phyloP scores from a whole-genome alignment of 2,329 filamentous ascomycete species.

The Cladosporium sp. region DNA sequence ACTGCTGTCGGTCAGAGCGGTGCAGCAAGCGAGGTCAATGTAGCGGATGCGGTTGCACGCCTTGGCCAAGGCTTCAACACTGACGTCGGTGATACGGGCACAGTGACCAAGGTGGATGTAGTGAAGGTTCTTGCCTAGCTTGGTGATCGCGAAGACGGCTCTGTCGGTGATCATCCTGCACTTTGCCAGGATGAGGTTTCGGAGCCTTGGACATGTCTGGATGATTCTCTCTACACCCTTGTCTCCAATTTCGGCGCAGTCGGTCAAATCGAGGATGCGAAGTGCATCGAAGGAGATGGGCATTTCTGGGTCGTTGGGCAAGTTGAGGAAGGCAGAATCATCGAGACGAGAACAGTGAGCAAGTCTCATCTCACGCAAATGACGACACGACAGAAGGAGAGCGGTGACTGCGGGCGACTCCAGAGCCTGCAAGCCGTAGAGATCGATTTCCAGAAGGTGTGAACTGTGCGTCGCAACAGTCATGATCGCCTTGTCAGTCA shows the following conservation, averaged over 20 bases:
- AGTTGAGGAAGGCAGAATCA: conserved; percentile 81
- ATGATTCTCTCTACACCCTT: conserved; percentile 87
- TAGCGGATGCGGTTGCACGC: conserved; percentile 92
- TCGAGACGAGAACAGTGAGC: conserved; percentile 83
- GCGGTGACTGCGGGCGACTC: conserved; percentile 82
- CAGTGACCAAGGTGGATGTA: conserved; percentile 97
- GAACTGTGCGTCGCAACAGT: conserved; percentile 87
- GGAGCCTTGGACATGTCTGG: conserved; percentile 77
- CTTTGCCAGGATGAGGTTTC: conserved; percentile 92
- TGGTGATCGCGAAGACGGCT: conserved; percentile 83
- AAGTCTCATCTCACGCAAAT: conserved; percentile 86
- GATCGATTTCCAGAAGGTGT: conserved; percentile 93
- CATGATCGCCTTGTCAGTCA: conserved; percentile 78
- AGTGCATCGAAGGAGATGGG: conserved; percentile 71
- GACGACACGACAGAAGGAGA: conserved; percentile 74
- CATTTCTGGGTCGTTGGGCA: conserved; percentile 63
- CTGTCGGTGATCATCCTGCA: conserved; percentile 90
- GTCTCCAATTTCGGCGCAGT: conserved; percentile 81
- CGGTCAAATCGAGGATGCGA: conserved; percentile 90
- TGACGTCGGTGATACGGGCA: conserved; percentile 83
- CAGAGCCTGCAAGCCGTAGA: conserved; percentile 80
- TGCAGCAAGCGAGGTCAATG: conserved; percentile 96
- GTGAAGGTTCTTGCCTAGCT: conserved; percentile 91
- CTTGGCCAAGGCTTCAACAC: conserved; percentile 80
- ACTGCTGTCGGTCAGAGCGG: conserved; percentile 81